Evolutionary conservation across 345 rosid genomes (phyloP).

Genomic region (Camelina laxa): DNA sequence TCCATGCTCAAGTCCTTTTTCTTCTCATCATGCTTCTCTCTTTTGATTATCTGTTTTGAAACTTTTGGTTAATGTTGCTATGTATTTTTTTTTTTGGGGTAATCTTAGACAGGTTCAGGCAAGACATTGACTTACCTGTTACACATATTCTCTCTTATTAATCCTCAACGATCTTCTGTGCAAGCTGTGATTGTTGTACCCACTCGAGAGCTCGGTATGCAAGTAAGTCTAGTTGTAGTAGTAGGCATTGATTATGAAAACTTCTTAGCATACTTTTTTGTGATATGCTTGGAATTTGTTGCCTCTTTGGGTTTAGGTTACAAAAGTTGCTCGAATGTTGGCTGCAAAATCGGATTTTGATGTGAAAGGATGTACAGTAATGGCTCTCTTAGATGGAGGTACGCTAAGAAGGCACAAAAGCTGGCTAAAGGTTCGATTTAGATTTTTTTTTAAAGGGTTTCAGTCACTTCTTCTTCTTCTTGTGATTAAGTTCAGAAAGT

Average conservation of each 20-base stretch:
- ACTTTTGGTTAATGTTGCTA: conserved; percentile 16
- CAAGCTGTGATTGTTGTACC: conserved; percentile 90
- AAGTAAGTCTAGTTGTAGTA: conserved; percentile 56
- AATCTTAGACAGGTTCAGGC: conserved; percentile 88
- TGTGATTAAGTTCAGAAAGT: conserved; percentile 16
- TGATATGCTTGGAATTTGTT: conserved; percentile 12
- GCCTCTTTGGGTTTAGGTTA: conserved; percentile 52
- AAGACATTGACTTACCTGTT: conserved; percentile 89
- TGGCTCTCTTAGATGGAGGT: conserved; percentile 94
- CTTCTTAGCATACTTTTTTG: too few species aligned
- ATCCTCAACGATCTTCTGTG: conserved; percentile 73
- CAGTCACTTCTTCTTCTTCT: conserved; percentile 6
- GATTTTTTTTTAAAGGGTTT: not conserved
- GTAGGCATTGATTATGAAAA: not conserved
- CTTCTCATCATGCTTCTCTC: conserved; percentile 11
- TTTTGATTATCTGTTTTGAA: conserved; percentile 16
- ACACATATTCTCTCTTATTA: conserved; percentile 64
- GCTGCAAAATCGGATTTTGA: conserved; percentile 65
- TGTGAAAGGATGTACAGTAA: conserved; percentile 65
- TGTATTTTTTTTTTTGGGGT: conserved; percentile 40
- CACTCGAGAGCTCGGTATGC: conserved; percentile 91
- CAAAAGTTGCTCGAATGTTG: conserved; percentile 79
- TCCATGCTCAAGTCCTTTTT: conserved; percentile 83
- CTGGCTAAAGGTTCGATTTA: conserved; percentile 75
- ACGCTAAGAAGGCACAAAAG: conserved; percentile 81